Percentiles rank a stretch among this genome's conserved stretches.
phyloP scores from a whole-genome alignment of 192 early-diverging fungal species.

The Dissophora ornata region DNA sequence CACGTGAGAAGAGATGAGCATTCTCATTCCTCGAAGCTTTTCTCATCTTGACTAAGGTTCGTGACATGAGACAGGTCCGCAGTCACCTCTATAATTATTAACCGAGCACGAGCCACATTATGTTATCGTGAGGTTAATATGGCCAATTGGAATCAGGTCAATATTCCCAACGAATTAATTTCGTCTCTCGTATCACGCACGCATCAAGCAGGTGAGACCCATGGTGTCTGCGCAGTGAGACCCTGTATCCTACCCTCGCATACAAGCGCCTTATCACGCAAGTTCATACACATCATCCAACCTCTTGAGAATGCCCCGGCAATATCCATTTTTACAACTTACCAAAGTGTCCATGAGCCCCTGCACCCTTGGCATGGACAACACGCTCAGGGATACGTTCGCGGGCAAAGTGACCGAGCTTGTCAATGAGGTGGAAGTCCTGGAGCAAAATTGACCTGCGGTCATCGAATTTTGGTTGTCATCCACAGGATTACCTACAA shows the following conservation, averaged over 20 bases:
- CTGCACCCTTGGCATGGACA: slow-evolving; percentile 83
- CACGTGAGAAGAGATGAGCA: no score
- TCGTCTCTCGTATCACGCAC: no score
- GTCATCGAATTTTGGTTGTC: slow-evolving; percentile 80
- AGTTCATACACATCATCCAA: no score
- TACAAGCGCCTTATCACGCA: neutral
- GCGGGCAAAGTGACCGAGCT: slow-evolving; percentile 81
- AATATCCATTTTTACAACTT: slow-evolving; percentile 1
- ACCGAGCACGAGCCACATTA: neutral
- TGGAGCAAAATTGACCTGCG: slow-evolving; percentile 73
- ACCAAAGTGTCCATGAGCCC: slow-evolving; percentile 81
- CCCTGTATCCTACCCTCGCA: neutral
- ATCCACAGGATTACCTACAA: slow-evolving; percentile 74
- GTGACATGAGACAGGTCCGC: slow-evolving; percentile 76
- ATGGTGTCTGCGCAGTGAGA: neutral
- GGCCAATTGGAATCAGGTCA: no score
- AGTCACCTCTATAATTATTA: slow-evolving; percentile 68
- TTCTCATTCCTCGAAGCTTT: no score
- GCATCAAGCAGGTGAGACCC: no score
- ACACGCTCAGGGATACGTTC: slow-evolving; percentile 85
- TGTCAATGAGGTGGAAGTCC: slow-evolving; percentile 84
- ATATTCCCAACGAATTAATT: no score
- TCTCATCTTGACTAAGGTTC: no score
- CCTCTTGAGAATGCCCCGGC: no score
- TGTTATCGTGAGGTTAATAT: no score